Evolutionary conservation across 805 yeast species (phyloP).

Genomic region (Zygosaccharomyces kombuchaensis): DNA sequence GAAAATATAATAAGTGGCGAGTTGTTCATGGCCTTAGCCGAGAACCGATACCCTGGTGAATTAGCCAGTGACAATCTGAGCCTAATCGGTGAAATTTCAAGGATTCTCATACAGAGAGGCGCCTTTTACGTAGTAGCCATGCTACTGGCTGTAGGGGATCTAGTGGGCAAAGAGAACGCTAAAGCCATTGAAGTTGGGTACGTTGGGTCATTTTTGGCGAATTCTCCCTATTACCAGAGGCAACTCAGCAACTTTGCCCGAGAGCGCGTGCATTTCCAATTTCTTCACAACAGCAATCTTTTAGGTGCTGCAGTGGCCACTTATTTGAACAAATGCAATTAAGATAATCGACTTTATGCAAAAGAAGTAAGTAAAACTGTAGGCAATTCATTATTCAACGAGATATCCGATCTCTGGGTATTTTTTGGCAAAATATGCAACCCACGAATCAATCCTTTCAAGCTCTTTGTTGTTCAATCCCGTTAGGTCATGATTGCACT

Average conservation of each 20-base stretch:
- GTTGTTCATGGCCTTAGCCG: slow-evolving; percentile 15
- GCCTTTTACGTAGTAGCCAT: slow-evolving; percentile 23
- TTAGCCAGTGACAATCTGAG: neutral
- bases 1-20: slow-evolving; percentile 22
- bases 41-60: slow-evolving; percentile 1
- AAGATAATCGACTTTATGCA: neutral
- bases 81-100: slow-evolving; percentile 12
- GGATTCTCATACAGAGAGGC: slow-evolving; percentile 24
- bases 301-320: slow-evolving; percentile 29
- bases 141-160: slow-evolving; percentile 7
- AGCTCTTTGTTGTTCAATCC: slow-evolving; percentile 11
- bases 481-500: slow-evolving; percentile 14
- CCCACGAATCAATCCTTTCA: slow-evolving; percentile 21
- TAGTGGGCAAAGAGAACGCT: neutral
- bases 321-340: slow-evolving; percentile 6
- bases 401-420: slow-evolving; percentile 23
- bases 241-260: slow-evolving; percentile 15
- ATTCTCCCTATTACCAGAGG: slow-evolving; percentile 18
- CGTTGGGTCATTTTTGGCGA: slow-evolving; percentile 29
- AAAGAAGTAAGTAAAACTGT: neutral
- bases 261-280: slow-evolving; percentile 15
- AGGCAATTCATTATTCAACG: neutral
- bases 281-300: slow-evolving; percentile 26
- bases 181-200: slow-evolving; percentile 20
- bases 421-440: slow-evolving; percentile 17